Conservation (phyloP, 139 green algal species). For the Protoeuglena noctilucae region DNA sequence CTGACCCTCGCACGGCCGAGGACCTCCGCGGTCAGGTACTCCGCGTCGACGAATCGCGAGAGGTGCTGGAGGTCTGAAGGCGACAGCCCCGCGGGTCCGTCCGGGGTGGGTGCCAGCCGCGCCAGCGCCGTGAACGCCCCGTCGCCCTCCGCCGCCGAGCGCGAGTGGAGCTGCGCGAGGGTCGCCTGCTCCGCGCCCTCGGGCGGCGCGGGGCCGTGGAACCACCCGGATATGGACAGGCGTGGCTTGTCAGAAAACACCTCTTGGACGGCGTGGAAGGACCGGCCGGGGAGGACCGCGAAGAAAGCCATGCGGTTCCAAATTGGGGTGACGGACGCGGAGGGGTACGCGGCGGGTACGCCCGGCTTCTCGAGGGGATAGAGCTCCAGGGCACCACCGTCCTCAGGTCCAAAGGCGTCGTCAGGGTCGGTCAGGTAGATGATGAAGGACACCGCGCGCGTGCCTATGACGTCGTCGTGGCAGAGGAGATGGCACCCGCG, state of each 20-base stretch:
- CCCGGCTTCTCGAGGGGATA: conserved; percentile 26
- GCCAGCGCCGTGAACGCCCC: neutral
- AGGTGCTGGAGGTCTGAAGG: too few relatives aligned
- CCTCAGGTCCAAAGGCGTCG: conserved; percentile 36
- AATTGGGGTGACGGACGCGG: conserved; percentile 12
- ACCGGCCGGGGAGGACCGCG: conserved; percentile 51
- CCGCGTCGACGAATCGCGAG: conserved; percentile 40
- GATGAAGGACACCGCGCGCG: conserved; percentile 58
- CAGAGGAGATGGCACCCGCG: conserved; percentile 53
- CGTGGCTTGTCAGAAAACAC: conserved; percentile 9
- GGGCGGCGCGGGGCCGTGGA: conserved; percentile 36
- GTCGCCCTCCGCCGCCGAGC: conserved; percentile 20
- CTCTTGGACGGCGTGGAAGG: conserved; percentile 67
- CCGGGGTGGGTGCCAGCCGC: too few relatives aligned
- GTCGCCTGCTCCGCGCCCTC: conserved; percentile 33
- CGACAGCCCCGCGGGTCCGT: too few relatives aligned
- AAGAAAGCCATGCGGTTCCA: conserved; percentile 83
- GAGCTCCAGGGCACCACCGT: conserved; percentile 74
- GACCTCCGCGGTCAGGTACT: conserved; percentile 38
- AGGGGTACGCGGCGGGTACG: conserved; percentile 3
- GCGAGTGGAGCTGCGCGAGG: conserved; percentile 45
- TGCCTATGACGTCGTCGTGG: conserved; percentile 79
- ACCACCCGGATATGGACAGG: conserved; percentile 60
- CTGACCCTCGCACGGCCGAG: conserved; percentile 27
- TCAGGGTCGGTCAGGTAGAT: conserved; percentile 83